A percentile compares a stretch with the other conserved stretches of the same genome.
phyloP scores from a whole-genome alignment of 1,284 basidiomycete genomes.

The Pseudozyma hubeiensis region DNA sequence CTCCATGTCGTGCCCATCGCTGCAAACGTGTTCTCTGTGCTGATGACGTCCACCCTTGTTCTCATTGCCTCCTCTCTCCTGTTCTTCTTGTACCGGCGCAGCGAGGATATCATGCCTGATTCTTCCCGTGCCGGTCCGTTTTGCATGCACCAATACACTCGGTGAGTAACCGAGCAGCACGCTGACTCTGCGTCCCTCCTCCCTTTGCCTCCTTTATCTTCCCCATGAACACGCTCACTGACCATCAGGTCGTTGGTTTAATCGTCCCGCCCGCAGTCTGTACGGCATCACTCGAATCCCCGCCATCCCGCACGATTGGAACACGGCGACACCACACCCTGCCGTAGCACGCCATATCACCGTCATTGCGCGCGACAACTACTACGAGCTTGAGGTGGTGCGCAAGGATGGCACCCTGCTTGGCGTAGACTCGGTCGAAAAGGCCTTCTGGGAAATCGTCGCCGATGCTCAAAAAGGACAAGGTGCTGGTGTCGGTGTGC shows the following conservation, averaged over 20 bases:
- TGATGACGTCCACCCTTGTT: slow-evolving; percentile 6
- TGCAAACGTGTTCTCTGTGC: neutral
- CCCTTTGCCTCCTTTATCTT: slow-evolving; percentile 25
- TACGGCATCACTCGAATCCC: slow-evolving; percentile 69
- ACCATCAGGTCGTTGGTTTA: slow-evolving; percentile 54
- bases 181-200: slow-evolving; percentile 24
- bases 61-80: neutral
- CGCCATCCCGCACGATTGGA: slow-evolving; percentile 70
- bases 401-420: slow-evolving; percentile 65
- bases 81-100: slow-evolving; percentile 37
- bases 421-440: slow-evolving; percentile 77
- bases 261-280: slow-evolving; percentile 76
- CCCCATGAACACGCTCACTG: slow-evolving; percentile 22
- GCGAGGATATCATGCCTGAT: slow-evolving; percentile 73
- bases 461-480: slow-evolving; percentile 76
- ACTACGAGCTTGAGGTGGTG: slow-evolving; percentile 80
- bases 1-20: neutral
- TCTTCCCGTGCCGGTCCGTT: slow-evolving; percentile 73
- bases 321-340: slow-evolving; percentile 66
- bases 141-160: slow-evolving; percentile 74
- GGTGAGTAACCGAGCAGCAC: slow-evolving; percentile 68
- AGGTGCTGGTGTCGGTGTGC: slow-evolving; percentile 75
- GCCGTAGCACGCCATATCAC: slow-evolving; percentile 76
- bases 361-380: slow-evolving; percentile 82
- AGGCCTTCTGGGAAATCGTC: slow-evolving; percentile 76